Evolutionary conservation across 208 protist genomes (phyloP), one percentile per base, ranked within the genome.

Genomic region (Lotmaria passim): DNA sequence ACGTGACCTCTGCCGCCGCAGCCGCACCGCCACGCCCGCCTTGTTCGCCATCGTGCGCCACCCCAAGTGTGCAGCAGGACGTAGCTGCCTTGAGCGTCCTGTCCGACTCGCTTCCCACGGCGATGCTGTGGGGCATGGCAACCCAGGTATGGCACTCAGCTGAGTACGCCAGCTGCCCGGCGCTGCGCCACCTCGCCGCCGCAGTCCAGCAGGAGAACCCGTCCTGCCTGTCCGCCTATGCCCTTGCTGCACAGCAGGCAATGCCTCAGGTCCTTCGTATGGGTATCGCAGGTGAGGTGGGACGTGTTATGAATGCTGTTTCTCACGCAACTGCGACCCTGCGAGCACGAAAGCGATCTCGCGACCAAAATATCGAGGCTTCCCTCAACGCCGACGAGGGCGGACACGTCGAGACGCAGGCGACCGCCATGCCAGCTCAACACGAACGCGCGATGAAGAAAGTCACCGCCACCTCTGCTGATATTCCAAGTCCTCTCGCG

Each of bases 101-200:
- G 12, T 34, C 30, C 10, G 46, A 46, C 34, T 51, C 46, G 11
- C 67, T 73, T 33, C 67, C 67, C 7, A 15, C 34, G 14, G 50
- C 43, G 24, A 47, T 53, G 15, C 11, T 73, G 23, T 73, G 67
- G 67, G 67, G 67, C 4, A 53, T 39, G 59, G 67, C 67, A 43
- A 41, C 47, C 15, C 14, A 23, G 44, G 7, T 64, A 46, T 57
- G 39, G 47, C 46, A 19, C 44, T 5, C n/a, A 31, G 23, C 21
- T 7, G 51, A 57, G 4, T 7, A 21, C 12, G 56, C 30, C 3
- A 46, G 41, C 36, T 65, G 56, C 38, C 34, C 67, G 15, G 39
- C 23, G 2, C 67, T 73, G 15, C 67, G 46, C 43, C 24, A 43
- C 39, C 52, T 63, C 34, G 66, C 66, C 36, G 39, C 64, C 0